These are phyloP conservation scores for Leucocoprinus leucothites DNA, from an alignment of 768 basidiomycete species.

Conservation along the genomic window DNA sequence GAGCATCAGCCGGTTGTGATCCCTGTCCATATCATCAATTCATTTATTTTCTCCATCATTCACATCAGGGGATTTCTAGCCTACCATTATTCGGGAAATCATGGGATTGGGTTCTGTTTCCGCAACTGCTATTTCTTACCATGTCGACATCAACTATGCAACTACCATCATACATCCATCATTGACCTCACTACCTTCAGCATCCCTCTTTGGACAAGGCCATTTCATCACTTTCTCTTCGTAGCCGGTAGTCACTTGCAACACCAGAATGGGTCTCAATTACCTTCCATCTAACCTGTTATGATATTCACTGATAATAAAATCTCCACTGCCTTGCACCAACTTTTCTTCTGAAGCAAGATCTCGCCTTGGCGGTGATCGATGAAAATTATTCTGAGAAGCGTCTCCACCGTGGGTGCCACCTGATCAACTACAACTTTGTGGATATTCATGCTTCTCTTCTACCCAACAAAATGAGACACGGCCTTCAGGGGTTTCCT, in stretches of 20 bases:
- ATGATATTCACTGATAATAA: conserved; percentile 11
- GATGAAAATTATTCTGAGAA: neutral
- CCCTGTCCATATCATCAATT: neutral
- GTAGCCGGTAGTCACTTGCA: neutral
- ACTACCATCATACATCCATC: neutral
- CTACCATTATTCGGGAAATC: no score
- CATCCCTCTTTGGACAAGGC: neutral
- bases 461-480: neutral
- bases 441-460: neutral
- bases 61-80: no score
- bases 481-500: neutral
- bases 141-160: neutral
- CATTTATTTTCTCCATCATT: neutral
- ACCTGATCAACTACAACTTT: neutral
- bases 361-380: neutral
- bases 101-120: neutral
- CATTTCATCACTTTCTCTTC: neutral
- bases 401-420: neutral
- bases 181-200: neutral
- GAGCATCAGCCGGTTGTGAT: neutral
- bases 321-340: neutral
- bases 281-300: conserved; percentile 1
- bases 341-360: no score
- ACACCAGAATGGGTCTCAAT: neutral
- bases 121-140: neutral